Evolutionary conservation across 768 basidiomycete genomes (phyloP).

Genomic region (Flagelloscypha sp.): DNA sequence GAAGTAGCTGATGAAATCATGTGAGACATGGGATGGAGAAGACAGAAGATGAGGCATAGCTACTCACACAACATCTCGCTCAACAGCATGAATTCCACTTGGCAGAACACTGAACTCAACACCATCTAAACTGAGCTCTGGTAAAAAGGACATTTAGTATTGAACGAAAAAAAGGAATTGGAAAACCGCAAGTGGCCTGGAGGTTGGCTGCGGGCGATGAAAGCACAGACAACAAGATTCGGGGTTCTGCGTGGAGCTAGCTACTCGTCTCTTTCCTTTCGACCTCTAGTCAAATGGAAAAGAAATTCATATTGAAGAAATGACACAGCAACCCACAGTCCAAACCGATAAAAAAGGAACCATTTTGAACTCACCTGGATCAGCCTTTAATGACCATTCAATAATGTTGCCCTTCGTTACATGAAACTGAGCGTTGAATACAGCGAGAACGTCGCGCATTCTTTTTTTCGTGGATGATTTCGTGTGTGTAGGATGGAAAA

Average conservation of each 20-base stretch:
- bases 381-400: constrained; percentile 71
- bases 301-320: constrained; percentile 1
- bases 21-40: constrained; percentile 2
- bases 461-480: too few relatives aligned
- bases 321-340: neutral
- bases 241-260: too few relatives aligned
- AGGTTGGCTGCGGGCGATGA: too few relatives aligned
- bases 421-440: constrained; percentile 81
- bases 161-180: too few relatives aligned
- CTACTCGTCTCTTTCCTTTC: too few relatives aligned
- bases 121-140: constrained; percentile 59
- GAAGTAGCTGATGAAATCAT: constrained; percentile 46
- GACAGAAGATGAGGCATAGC: neutral
- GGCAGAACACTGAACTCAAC: constrained; percentile 79
- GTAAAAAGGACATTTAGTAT: too few relatives aligned
- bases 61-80: constrained; percentile 70
- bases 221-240: too few relatives aligned
- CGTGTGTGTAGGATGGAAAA: too few relatives aligned
- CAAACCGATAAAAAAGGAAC: constrained; percentile 1
- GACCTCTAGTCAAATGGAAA: too few relatives aligned
- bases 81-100: constrained; percentile 73
- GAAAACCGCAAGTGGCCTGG: too few relatives aligned
- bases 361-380: constrained; percentile 40
- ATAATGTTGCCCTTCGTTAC: constrained; percentile 73
- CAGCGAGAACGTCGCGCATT: too few relatives aligned